Evolutionary conservation across 345 rosid genomes (phyloP), one percentile per base, ranked within the genome.

Genomic region (Aquilaria malaccensis): DNA sequence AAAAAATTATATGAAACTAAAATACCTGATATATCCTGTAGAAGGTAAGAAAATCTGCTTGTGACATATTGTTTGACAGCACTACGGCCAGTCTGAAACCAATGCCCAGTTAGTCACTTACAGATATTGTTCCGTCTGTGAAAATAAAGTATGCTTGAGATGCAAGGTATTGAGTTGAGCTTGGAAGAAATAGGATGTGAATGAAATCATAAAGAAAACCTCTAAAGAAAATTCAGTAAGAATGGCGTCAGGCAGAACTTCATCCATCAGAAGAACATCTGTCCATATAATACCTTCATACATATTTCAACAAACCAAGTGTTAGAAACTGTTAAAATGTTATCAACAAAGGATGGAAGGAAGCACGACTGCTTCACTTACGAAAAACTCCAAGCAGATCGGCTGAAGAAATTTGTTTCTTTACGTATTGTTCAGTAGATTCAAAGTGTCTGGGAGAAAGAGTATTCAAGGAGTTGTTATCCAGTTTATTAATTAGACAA

Each of bases 261-360:
- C 90, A 72, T 91, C 96, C 87, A 95, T 72, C 65, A 91, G 72
- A 51, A 83, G 86, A 45, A 86, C 96, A 79, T 88, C 96, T 65
- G 75, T 78, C 99, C 97, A 95, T 61, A 95, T 77, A 51, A 80
- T 72, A 76, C 89, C 97, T 94, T 75, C 69, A 68, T 66, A 52
- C 66, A 68, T 41, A 60, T 68, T 58, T 63, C 58, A 70, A 58
- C 66, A 56, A 31, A 52, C 49, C 51, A 68, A 64, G 52, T 72
- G 67, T 62, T 62, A 53, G 51, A 33, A 50, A 66, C 7, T 37
- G 7, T 37, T 52, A 41, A 64, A 33, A 60, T 48, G 58, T 33
- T 64, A 62, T 60, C 30, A 30, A 52, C 52, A 61, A 62, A 30
- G 53, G 67, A 69, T 62, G 51, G 65, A 52, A 46, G 43, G 45